Conservation (phyloP, 2,329 filamentous ascomycete genomes). For the Nemania bipapillata region DNA sequence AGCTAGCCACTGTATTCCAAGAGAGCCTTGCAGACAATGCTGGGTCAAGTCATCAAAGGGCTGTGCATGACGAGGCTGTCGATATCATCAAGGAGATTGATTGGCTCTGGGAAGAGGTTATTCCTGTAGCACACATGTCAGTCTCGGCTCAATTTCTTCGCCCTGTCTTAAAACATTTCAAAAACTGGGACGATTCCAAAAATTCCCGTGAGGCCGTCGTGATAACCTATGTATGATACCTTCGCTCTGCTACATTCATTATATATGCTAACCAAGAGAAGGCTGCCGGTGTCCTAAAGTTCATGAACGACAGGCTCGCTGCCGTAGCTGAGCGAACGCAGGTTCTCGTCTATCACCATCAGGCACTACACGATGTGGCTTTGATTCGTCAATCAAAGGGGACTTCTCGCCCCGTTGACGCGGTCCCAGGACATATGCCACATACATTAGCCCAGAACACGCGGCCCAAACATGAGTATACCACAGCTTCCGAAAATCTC, state of each 20-base stretch:
- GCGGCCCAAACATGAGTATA: constrained; percentile 16
- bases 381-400: constrained; percentile 3
- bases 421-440: not conserved
- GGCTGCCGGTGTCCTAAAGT: constrained; percentile 30
- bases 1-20: constrained; percentile 30
- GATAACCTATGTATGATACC: constrained; percentile 35
- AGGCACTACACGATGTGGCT: constrained; percentile 30
- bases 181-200: constrained; percentile 27
- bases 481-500: constrained; percentile 37
- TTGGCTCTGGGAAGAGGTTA: constrained; percentile 52
- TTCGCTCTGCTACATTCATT: not conserved
- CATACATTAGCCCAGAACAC: not conserved
- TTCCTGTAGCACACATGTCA: constrained; percentile 52
- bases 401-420: not conserved
- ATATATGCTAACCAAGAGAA: constrained; percentile 23
- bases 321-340: constrained; percentile 31
- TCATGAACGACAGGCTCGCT: constrained; percentile 36
- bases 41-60: constrained; percentile 22
- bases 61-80: constrained; percentile 23
- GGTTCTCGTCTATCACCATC: constrained; percentile 34
- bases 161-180: constrained; percentile 40
- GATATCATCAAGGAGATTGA: constrained; percentile 48
- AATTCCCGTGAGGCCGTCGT: constrained; percentile 24
- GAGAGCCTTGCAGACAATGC: constrained; percentile 10
- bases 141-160: constrained; percentile 49